Evolutionary conservation across 345 rosid genomes (phyloP), one percentile per base, ranked within the genome.

Genomic region (Abelmoschus esculentus): DNA sequence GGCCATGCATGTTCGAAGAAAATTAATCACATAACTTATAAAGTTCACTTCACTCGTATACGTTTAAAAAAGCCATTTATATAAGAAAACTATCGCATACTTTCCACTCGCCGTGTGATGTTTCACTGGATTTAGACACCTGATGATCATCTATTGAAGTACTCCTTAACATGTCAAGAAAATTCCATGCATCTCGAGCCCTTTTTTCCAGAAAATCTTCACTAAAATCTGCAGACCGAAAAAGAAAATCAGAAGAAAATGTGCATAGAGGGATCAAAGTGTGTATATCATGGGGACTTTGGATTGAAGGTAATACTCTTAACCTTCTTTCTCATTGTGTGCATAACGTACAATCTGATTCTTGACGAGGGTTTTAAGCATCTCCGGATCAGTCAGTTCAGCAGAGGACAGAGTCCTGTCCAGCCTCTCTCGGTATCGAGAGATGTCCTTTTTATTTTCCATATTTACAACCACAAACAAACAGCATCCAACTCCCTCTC

Each of bases 161-260:
- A 80, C 97, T 96, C 81, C 98, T 86, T 77, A 96, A 80, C 91
- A 89, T 90, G 67, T 85, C 89, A 75, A 96, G 93, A 72, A 87
- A 84, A 78, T 74, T 75, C 3, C 87, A 87, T 47, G 92, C 84
- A 58, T 83, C 87, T 32, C 59, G 17, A 40, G 89, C 85, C 82
- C 83, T 89, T 72, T 72, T 86, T 70, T 87, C 85, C 67, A 92
- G 64, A 42, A 80, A 69, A 71, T 74, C 77, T 66, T 80, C 91
- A 70, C 73, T 74, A 70, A 79, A 87, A 55, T 72, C 95, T 96
- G 83, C 79, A 65, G 29, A 6, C 61, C 34, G 58, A 70, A 44
- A 70, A 67, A 70, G 66, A 65, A 74, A 55, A 50, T 52, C 12
- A 50, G 50, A 52, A 52, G 66, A 62, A 62, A 62, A 62, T 38